Base-by-base conservation (phyloP, 257 asterid species). In the Cordia subcordata region DNA sequence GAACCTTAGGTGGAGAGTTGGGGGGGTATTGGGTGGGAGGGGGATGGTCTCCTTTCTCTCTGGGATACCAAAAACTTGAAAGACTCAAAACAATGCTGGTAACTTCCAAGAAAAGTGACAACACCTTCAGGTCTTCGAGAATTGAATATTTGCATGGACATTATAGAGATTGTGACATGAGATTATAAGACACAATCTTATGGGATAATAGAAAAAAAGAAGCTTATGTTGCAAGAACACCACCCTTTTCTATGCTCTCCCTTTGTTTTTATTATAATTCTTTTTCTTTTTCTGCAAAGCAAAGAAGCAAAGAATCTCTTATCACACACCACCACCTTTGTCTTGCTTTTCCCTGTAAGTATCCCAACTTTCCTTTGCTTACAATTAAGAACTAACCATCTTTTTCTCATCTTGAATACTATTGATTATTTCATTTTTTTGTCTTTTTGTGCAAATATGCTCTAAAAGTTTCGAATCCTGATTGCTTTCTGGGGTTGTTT, bases 221-320 rank as follows among this genome's bases (percentile, higher is more conserved):
- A 82, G 79, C 84, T 78, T 87, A 38, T 76, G 65, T 82, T 77
- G 68, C 72, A 88, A 85, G 90, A 84, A 77, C 74, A 68, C 53
- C 53, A 27, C 40, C 62, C 52, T 64, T n/a, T n/a, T n/a, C n/a
- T n/a, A n/a, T n/a, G n/a, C n/a, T n/a, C n/a, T n/a, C n/a, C n/a
- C n/a, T n/a, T n/a, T n/a, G n/a, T n/a, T n/a, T n/a, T n/a, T n/a
- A n/a, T n/a, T n/a, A n/a, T n/a, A n/a, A n/a, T n/a, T n/a, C n/a
- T n/a, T n/a, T n/a, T n/a, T n/a, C 67, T 72, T 69, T 68, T 39
- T 63, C 64, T 58, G 70, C 65, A 71, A 74, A 69, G 78, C 58
- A 65, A 72, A 71, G 78, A 91, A 85, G 95, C 90, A 88, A 88
- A 78, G 95, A 82, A 85, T 88, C 84, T 75, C 73, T 47, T 68